phyloP scores from a whole-genome alignment of 2,329 filamentous ascomycete genomes.

The Leptoxyphium fumago region DNA sequence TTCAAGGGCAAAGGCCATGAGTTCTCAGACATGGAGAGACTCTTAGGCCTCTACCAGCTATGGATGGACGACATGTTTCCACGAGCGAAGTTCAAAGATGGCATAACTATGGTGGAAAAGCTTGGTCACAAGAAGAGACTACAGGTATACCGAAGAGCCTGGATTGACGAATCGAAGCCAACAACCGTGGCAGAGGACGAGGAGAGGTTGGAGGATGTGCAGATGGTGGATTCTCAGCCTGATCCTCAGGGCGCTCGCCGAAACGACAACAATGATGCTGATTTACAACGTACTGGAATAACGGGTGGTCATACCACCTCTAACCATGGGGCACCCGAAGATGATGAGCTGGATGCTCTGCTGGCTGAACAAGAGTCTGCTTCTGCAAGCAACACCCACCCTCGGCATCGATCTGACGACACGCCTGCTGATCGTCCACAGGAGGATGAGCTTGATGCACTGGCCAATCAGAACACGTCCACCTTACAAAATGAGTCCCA shows the following conservation, averaged over 20 bases:
- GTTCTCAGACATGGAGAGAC: slow-evolving; percentile 69
- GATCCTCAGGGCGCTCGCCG: no score
- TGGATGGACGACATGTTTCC: slow-evolving; percentile 97
- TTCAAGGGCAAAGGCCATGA: slow-evolving; percentile 93
- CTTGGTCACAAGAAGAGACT: slow-evolving; percentile 72
- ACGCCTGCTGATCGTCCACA: not conserved
- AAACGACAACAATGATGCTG: no score
- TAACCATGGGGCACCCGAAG: slow-evolving; percentile 17
- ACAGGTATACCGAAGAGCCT: slow-evolving; percentile 58
- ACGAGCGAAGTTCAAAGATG: slow-evolving; percentile 85
- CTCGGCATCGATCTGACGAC: not conserved
- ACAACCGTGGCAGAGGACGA: slow-evolving; percentile 15
- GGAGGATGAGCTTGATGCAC: no score
- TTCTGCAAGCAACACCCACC: not conserved
- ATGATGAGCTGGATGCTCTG: slow-evolving; percentile 37
- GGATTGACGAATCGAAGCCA: slow-evolving; percentile 65
- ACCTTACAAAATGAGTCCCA: not conserved
- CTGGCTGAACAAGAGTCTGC: slow-evolving; percentile 13
- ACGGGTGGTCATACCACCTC: slow-evolving; percentile 6
- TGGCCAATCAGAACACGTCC: no score
- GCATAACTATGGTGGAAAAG: slow-evolving; percentile 81
- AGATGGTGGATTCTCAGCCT: not conserved
- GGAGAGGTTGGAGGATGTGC: not conserved
- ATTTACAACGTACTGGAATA: not conserved
- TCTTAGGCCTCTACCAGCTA: slow-evolving; percentile 83